Base-by-base conservation (phyloP, 164 flowering plant genomes). In the Vitis cinerea region DNA sequence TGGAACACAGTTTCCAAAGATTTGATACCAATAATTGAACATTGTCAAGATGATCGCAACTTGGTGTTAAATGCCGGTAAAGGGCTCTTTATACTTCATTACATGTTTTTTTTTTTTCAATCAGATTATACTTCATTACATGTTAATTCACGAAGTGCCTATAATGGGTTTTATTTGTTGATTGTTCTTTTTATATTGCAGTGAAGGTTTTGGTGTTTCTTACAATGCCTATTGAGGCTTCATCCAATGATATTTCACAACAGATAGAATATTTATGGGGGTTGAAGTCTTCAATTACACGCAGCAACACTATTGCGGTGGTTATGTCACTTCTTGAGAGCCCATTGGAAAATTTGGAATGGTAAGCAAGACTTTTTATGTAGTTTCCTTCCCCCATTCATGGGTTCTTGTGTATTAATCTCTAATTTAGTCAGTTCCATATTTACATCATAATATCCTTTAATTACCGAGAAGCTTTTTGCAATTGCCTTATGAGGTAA, bases 161-260 rank as follows among this genome's bases (percentile, higher is more conserved):
- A 0, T 29, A 50, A 30, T 63, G 30, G 19, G 53, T 17, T 4
- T 5, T 31, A 11, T 48, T 50, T 53, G 12, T 62, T 67, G 49
- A 2, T 54, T 30, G 2, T 15, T 10, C 3, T 12, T 59, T 50
- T 49, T 71, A 2, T 30, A 14, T 50, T 81, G 75, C 90, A 95
- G 98, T 95, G 73, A 95, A 93, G 79, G 84, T 95, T 66, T 74
- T 95, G 86, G 97, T 93, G 69, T 95, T 93, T 76, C 86, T 95
- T 16, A 87, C 97, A 0, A 95, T 95, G 98, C 97, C 98, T 0
- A 68, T 93, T 15, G 97, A 93, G 70, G 82, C 88, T 37, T 44
- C 81, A 0, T 93, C 99, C 1, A 78, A 54, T 69, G 88, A 90
- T 63, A 83, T 91, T 14, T 68, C 91, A n/a, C 89, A 85, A 57